phyloP scores from a whole-genome alignment of 2,329 filamentous ascomycete species.

The Paecilomyces niveus region DNA sequence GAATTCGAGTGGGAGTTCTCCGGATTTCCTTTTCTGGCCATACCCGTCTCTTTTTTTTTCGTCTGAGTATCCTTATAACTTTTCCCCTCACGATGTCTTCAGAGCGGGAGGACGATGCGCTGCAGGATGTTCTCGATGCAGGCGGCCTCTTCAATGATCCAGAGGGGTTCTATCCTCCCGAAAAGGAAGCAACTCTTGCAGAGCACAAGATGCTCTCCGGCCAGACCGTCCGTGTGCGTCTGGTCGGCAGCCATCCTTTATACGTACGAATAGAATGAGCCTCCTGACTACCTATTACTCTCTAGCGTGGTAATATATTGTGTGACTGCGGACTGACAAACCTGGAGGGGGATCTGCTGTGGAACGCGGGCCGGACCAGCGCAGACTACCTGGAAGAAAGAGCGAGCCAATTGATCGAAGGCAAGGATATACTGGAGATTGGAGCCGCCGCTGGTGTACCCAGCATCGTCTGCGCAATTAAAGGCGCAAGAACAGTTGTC shows the following conservation, averaged over 20 bases:
- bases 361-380: slow-evolving; percentile 79
- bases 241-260: slow-evolving; percentile 80
- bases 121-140: slow-evolving; percentile 27
- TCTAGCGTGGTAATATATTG: background rate
- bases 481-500: slow-evolving; percentile 62
- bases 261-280: slow-evolving; percentile 52
- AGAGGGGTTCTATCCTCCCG: slow-evolving; percentile 68
- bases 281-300: background rate
- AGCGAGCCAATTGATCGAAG: slow-evolving; percentile 52
- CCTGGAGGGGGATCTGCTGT: slow-evolving; percentile 68
- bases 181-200: slow-evolving; percentile 67
- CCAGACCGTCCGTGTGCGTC: slow-evolving; percentile 59
- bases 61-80: background rate
- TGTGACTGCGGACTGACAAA: slow-evolving; percentile 12
- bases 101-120: slow-evolving; percentile 16
- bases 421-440: slow-evolving; percentile 73
- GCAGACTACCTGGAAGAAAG: slow-evolving; percentile 70
- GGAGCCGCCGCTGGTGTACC: slow-evolving; percentile 84
- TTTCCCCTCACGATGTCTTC: slow-evolving; percentile 2
- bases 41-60: background rate
- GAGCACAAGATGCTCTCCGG: slow-evolving; percentile 64
- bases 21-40: background rate
- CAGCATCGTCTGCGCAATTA: slow-evolving; percentile 66
- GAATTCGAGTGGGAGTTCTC: background rate
- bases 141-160: slow-evolving; percentile 70